phyloP scores from a whole-genome alignment of 106 monocot species.

The Allium fistulosum region DNA sequence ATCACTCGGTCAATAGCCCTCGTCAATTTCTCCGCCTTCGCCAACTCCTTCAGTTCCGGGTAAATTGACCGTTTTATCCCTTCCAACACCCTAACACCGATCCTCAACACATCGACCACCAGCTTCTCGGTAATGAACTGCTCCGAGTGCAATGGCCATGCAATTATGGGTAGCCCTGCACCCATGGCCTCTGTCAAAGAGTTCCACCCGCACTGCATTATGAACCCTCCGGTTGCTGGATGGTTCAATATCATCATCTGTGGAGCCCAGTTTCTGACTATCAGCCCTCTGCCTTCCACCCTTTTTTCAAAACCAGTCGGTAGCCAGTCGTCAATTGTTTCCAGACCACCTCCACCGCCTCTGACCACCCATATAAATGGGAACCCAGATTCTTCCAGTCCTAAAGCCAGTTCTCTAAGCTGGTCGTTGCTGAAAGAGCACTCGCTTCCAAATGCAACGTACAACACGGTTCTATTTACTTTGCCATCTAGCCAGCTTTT shows the following conservation, averaged over 20 bases:
- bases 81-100: neutral
- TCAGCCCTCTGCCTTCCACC: conserved; percentile 17
- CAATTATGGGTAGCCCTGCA: neutral
- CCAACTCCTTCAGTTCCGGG: neutral
- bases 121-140: conserved; percentile 3
- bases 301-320: conserved; percentile 5
- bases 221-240: conserved; percentile 33
- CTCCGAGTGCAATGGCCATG: neutral
- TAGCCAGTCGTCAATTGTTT: neutral
- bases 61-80: neutral
- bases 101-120: neutral
- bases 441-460: neutral
- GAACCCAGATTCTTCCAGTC: neutral
- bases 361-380: conserved; percentile 9
- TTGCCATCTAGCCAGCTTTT: neutral
- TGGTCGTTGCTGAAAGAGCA: neutral
- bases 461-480: neutral
- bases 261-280: conserved; percentile 61
- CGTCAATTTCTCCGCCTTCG: neutral
- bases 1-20: neutral
- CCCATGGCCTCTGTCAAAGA: conserved; percentile 14
- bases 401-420: neutral
- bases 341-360: neutral
- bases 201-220: conserved; percentile 84
- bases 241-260: conserved; percentile 37